Percentiles rank a stretch among this genome's conserved stretches.
These are phyloP conservation scores for Sphenostylis stenocarpa DNA, from an alignment of 306 rosid genomes.

Conservation along the genomic window DNA sequence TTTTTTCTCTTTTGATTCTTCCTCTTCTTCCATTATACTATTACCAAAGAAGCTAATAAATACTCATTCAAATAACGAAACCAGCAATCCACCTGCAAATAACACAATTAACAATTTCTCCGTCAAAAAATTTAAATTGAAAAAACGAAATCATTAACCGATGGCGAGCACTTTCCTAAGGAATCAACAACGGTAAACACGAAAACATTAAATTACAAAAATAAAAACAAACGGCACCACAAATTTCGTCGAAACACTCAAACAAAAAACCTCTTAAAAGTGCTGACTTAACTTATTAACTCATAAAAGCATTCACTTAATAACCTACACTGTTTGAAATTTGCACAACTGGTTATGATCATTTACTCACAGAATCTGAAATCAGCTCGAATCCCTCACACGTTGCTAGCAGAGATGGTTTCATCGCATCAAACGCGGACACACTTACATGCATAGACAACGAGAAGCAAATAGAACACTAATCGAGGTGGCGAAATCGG, in stretches of 20 bases:
- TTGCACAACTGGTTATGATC: neutral
- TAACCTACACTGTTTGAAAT: neutral
- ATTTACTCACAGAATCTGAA: conserved; percentile 19
- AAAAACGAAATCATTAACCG: neutral
- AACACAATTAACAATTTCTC: conserved; percentile 11
- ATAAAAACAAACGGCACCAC: neutral
- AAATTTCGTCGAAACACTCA: neutral
- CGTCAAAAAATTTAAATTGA: neutral
- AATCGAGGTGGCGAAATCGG: conserved; percentile 16
- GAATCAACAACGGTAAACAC: neutral
- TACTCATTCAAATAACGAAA: conserved; percentile 35
- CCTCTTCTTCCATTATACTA: conserved; percentile 75
- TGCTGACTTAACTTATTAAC: neutral
- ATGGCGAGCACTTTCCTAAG: neutral
- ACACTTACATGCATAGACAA: conserved; percentile 4
- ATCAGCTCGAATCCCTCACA: conserved; percentile 3
- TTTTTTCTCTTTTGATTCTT: conserved; percentile 50
- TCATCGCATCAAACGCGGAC: conserved; percentile 1
- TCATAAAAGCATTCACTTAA: conserved; percentile 4
- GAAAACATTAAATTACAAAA: conserved; percentile 1
- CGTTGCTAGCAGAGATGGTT: conserved; percentile 31
- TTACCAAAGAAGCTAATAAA: conserved; percentile 26
- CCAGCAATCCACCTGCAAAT: conserved; percentile 47
- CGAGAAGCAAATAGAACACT: conserved; percentile 2
- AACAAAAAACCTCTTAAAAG: neutral